These are phyloP conservation scores for Calonectria ilicicola DNA, from an alignment of 2,329 filamentous ascomycete genomes.

Conservation along the genomic window DNA sequence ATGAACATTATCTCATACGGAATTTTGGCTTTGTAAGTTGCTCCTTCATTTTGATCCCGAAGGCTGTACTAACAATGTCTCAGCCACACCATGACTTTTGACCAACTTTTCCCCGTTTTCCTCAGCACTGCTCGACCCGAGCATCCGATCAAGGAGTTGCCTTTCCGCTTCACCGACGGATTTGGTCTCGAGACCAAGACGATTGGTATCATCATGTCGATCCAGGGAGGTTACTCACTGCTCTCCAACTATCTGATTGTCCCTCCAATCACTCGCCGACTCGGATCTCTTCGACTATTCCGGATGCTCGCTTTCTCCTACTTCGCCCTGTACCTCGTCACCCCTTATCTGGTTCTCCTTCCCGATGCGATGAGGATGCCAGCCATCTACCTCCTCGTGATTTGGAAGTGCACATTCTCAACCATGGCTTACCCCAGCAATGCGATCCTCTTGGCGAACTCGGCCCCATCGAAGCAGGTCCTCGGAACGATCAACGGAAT, in stretches of 20 bases:
- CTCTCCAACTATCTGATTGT: conserved; percentile 87
- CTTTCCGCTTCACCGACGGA: conserved; percentile 90
- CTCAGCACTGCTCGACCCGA: conserved; percentile 75
- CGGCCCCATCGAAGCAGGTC: conserved; percentile 84
- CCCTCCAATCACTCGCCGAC: conserved; percentile 77
- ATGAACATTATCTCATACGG: conserved; percentile 92
- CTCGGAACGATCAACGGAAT: conserved; percentile 94
- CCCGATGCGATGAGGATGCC: conserved; percentile 78
- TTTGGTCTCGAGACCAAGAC: conserved; percentile 86
- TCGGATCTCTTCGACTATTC: conserved; percentile 87
- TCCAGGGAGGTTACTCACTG: conserved; percentile 92
- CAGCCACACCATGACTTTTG: conserved; percentile 97
- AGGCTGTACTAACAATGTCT: conserved; percentile 28
- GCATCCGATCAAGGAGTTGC: conserved; percentile 69
- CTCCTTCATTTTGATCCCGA: not conserved
- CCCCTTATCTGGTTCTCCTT: conserved; percentile 89
- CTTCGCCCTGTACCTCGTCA: conserved; percentile 87
- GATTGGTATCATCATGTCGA: conserved; percentile 88
- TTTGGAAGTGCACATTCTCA: conserved; percentile 94
- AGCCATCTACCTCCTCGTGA: conserved; percentile 81
- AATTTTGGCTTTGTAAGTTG: conserved; percentile 90
- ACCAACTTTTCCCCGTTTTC: conserved; percentile 93
- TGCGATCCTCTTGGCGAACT: conserved; percentile 89
- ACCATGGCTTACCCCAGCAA: conserved; percentile 93
- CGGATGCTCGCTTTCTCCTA: conserved; percentile 84